These are phyloP conservation scores for Aciculoconidium aculeatum DNA, from an alignment of 805 yeast species.

Conservation along the genomic window DNA sequence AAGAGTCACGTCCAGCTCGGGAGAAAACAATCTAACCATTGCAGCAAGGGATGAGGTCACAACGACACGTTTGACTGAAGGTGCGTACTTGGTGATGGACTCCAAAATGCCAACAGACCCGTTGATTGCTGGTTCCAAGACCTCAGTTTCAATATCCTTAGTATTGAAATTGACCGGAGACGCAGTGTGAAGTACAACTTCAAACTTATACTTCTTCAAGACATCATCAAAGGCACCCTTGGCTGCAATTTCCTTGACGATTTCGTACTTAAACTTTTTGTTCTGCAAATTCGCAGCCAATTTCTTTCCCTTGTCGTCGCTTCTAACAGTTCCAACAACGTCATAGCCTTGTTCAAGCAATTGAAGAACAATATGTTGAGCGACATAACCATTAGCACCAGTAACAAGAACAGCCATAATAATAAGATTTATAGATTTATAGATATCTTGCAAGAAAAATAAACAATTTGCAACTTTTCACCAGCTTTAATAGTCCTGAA, in stretches of 20 bases:
- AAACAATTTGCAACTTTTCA: too few species aligned
- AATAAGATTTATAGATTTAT: too few species aligned
- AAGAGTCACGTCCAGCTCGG: slow-evolving; percentile 23
- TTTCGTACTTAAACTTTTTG: slow-evolving; percentile 17
- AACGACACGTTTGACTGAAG: slow-evolving; percentile 15
- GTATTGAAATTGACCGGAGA: slow-evolving; percentile 23
- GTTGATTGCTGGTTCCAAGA: slow-evolving; percentile 23
- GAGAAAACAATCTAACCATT: slow-evolving; percentile 4
- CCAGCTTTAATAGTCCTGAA: too few species aligned
- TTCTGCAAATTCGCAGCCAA: slow-evolving; percentile 12
- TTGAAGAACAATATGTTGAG: slow-evolving; percentile 36
- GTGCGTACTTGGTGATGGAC: slow-evolving; percentile 14
- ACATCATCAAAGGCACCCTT: slow-evolving; percentile 24
- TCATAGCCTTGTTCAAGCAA: slow-evolving; percentile 33
- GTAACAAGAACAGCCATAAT: slow-evolving; percentile 41
- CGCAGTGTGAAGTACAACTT: slow-evolving; percentile 27
- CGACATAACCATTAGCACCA: slow-evolving; percentile 52
- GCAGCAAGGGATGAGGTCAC: slow-evolving; percentile 22
- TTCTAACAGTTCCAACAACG: slow-evolving; percentile 43
- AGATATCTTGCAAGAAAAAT: too few species aligned
- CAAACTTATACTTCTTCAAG: slow-evolving; percentile 20
- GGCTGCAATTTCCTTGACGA: slow-evolving; percentile 18
- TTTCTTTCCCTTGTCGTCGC: slow-evolving; percentile 28
- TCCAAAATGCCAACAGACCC: slow-evolving; percentile 25
- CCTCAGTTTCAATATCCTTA: slow-evolving; percentile 14